Percentiles rank a stretch among this genome's conserved stretches.
These are phyloP conservation scores for Plantago elongata DNA, from an alignment of 257 asterid genomes.

Conservation along the genomic window DNA sequence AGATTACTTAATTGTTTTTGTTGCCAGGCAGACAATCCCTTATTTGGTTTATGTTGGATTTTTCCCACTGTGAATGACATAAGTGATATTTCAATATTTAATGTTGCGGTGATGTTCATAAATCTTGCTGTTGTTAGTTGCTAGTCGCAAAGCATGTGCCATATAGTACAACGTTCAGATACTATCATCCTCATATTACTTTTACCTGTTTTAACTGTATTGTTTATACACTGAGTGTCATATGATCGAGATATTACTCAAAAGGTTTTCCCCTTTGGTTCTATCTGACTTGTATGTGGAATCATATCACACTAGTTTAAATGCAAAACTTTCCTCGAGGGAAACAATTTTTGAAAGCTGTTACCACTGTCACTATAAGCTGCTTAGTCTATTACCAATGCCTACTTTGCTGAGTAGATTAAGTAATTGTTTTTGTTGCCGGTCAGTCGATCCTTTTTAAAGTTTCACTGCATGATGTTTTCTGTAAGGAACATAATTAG, in stretches of 20 bases:
- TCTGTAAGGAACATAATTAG: no score
- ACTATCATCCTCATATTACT: not conserved
- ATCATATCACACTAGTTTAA: not conserved
- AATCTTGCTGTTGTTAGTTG: not conserved
- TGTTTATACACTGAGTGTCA: not conserved
- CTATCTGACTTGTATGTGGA: not conserved
- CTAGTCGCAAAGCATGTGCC: not conserved
- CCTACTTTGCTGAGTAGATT: not conserved
- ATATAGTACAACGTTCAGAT: not conserved
- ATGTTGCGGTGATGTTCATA: constrained; percentile 6
- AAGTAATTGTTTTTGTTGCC: not conserved
- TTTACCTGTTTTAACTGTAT: not conserved
- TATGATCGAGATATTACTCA: no score
- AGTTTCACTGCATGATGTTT: no score
- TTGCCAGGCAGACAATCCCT: no score
- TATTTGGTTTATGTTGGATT: no score
- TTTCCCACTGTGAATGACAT: constrained; percentile 1
- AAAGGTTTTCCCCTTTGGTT: not conserved
- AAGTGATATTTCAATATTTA: not conserved
- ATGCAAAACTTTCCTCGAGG: not conserved
- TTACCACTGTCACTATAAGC: not conserved
- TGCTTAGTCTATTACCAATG: not conserved
- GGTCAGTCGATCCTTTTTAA: not conserved
- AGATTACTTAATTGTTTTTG: not conserved
- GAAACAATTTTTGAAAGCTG: not conserved